Base-by-base conservation (phyloP, 805 yeast species). In the Lachancea sp. region DNA sequence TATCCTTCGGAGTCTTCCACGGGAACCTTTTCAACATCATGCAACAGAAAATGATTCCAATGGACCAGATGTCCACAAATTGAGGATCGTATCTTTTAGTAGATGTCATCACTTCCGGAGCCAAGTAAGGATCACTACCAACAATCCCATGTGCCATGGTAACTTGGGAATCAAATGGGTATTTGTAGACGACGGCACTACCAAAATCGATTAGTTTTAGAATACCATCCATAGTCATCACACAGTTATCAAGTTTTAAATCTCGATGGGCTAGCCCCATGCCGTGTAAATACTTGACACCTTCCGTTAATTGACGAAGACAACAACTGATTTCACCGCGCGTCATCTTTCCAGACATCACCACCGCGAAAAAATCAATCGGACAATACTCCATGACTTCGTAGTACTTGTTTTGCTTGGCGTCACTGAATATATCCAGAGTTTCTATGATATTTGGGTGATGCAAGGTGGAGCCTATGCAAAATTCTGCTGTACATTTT, bases 311-410 rank as follows among this genome's bases (percentile, higher is more conserved):
- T 63, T 84, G 95, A 58, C 78, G 82, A 42, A 84, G 68, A 57
- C 87, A 84, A 58, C 94, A 84, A 55, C 83, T 83, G 48, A 83
- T 82, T 59, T 84, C 94, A 40, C 79, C 80, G 54, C 92, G 71
- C 5, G 83, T 71, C 89, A 84, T 82, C 52, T 78, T 73, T 18
- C 88, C 89, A 4, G 87, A 79, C 94, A 84, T 84, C 12, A 84
- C 94, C 32, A 84, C 87, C 0, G 88, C 87, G 57, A 84, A 84
- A 60, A 84, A 83, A 64, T 84, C 95, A 30, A 78, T 73, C 19
- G 90, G 92, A 43, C 89, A 83, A 54, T 82, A 84, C 60, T 84
- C 92, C 92, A 84, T 84, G 26, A 84, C 80, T 63, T 84, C 88
- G 53, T 72, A 82, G 60, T 81, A 83, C 45, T 83, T 79, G 50